These are phyloP conservation scores for Leucocoprinus sp. DNA, from an alignment of 768 basidiomycete species.

Conservation along the genomic window DNA sequence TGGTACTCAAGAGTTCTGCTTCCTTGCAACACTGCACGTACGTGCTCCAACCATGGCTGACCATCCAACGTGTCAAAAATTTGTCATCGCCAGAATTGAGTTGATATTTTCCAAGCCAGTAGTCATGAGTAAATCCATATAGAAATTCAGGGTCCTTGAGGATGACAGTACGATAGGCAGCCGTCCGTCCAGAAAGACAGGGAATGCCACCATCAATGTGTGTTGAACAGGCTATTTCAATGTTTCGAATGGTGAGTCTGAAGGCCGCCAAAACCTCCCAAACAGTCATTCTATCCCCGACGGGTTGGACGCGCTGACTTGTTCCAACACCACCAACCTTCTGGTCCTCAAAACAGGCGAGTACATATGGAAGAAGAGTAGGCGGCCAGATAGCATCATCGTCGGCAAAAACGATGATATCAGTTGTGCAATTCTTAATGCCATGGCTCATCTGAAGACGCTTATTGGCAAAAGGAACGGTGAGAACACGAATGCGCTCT, in stretches of 20 bases:
- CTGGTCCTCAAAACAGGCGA: constrained; percentile 93
- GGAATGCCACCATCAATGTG: constrained; percentile 92
- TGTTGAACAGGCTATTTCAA: constrained; percentile 82
- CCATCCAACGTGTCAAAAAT: constrained; percentile 95
- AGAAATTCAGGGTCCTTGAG: constrained; percentile 92
- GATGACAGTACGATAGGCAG: constrained; percentile 89
- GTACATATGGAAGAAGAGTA: constrained; percentile 78
- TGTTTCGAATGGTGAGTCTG: constrained; percentile 87
- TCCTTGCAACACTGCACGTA: constrained; percentile 85
- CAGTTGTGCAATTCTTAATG: constrained; percentile 83
- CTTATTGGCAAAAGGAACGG: constrained; percentile 91
- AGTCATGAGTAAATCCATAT: constrained; percentile 90
- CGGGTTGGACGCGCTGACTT: constrained; percentile 78
- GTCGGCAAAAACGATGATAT: constrained; percentile 92
- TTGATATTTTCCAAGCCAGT: constrained; percentile 91
- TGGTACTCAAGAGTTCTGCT: constrained; percentile 81
- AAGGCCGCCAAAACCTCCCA: constrained; percentile 96
- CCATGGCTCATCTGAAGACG: constrained; percentile 92
- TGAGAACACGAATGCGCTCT: constrained; percentile 74
- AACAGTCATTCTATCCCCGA: constrained; percentile 74
- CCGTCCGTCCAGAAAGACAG: constrained; percentile 88
- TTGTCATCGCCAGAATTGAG: constrained; percentile 93
- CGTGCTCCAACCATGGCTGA: constrained; percentile 91
- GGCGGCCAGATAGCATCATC: constrained; percentile 97
- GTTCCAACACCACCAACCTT: constrained; percentile 90